phyloP scores from a whole-genome alignment of 495 filamentous ascomycete genomes.

The Tetracladium setigerum region DNA sequence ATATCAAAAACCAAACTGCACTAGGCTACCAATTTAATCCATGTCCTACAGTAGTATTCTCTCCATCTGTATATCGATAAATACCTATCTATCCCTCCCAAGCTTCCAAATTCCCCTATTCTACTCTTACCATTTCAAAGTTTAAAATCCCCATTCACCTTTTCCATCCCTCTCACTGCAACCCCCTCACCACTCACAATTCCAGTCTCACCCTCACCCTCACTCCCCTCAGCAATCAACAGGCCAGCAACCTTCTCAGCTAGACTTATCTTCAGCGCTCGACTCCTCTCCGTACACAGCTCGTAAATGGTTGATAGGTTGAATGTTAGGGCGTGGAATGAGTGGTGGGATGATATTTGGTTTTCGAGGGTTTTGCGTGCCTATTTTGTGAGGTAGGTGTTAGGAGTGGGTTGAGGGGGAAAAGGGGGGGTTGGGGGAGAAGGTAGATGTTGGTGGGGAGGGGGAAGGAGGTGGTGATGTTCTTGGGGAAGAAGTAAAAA shows the following conservation, averaged over 20 bases:
- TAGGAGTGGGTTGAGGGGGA: neutral
- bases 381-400: conserved; percentile 25
- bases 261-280: conserved; percentile 57
- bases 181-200: neutral
- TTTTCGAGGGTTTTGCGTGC: conserved; percentile 55
- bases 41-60: too few species aligned
- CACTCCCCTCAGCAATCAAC: conserved; percentile 16
- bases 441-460: too few species aligned
- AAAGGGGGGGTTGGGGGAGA: neutral
- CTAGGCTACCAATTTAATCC: too few species aligned
- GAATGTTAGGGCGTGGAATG: conserved; percentile 72
- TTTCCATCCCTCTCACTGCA: conserved; percentile 8
- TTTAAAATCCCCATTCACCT: conserved; percentile 21
- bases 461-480: neutral
- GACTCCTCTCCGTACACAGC: conserved; percentile 72
- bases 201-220: neutral
- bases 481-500: neutral
- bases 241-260: conserved; percentile 59
- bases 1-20: too few species aligned
- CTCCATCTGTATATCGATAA: too few species aligned
- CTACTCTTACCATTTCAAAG: conserved; percentile 15
- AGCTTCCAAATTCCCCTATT: too few species aligned
- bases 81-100: too few species aligned
- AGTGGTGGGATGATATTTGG: conserved; percentile 49
- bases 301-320: conserved; percentile 91